phyloP scores from a whole-genome alignment of 1,139 yeast genomes.

The Suhomyces bokatorum region DNA sequence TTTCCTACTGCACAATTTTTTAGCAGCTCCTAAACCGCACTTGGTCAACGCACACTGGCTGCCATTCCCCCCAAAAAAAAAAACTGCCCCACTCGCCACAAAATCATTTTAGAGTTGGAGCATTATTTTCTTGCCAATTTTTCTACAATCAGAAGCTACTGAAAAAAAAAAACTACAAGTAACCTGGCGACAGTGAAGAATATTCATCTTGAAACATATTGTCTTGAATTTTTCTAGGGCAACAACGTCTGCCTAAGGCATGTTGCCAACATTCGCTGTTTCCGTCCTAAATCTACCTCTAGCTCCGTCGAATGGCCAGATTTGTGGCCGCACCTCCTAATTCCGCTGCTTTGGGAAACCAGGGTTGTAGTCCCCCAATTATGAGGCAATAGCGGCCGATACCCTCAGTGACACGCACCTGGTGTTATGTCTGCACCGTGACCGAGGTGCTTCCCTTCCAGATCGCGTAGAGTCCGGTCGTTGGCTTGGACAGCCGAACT shows the following conservation, averaged over 20 bases:
- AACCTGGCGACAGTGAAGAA: background rate
- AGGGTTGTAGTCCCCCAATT: background rate
- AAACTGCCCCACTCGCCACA: background rate
- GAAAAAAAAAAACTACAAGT: background rate
- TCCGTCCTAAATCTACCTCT: background rate
- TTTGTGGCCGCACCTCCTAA: background rate
- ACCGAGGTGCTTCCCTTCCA: background rate
- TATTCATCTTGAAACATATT: conserved; percentile 4
- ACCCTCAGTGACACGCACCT: background rate
- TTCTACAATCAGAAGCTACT: background rate
- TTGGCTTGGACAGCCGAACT: background rate
- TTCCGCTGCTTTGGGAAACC: background rate
- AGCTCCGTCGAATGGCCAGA: background rate
- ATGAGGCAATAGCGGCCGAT: background rate
- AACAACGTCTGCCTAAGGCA: background rate
- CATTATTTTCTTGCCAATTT: background rate
- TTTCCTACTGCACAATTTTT: background rate
- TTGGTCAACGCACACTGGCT: background rate
- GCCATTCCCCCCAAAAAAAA: background rate
- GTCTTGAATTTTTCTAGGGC: background rate
- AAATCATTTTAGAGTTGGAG: conserved; percentile 1
- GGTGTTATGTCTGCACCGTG: background rate
- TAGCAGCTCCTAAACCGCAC: background rate
- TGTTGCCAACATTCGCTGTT: background rate
- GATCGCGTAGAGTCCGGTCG: background rate